Percentiles rank a stretch among this genome's conserved stretches.
phyloP scores from a whole-genome alignment of 2,329 filamentous ascomycete species.

The Apiospora pterosperma region DNA sequence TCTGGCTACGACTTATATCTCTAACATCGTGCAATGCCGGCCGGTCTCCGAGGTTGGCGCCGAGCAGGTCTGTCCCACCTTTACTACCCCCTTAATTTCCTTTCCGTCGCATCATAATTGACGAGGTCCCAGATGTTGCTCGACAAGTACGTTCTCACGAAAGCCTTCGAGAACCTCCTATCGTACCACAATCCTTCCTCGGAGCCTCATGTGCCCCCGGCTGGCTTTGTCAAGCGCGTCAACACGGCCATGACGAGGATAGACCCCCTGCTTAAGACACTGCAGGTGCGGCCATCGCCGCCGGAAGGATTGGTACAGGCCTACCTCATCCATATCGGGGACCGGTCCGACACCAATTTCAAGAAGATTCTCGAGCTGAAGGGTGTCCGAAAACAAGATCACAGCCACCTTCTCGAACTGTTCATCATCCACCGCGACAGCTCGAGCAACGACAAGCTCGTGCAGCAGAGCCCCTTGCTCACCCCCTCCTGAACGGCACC shows the following conservation, averaged over 20 bases:
- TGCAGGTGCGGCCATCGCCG: slow-evolving; percentile 88
- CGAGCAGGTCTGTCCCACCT: slow-evolving; percentile 62
- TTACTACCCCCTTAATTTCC: not conserved
- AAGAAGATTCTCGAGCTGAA: slow-evolving; percentile 94
- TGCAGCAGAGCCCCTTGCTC: slow-evolving; percentile 67
- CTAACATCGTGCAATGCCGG: slow-evolving; percentile 81
- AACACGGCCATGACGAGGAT: slow-evolving; percentile 80
- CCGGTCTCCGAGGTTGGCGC: slow-evolving; percentile 92
- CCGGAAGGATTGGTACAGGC: slow-evolving; percentile 94
- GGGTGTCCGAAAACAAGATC: slow-evolving; percentile 81
- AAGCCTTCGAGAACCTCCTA: slow-evolving; percentile 70
- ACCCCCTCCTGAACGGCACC: slow-evolving; percentile 57
- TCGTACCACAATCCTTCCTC: slow-evolving; percentile 53
- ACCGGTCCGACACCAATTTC: slow-evolving; percentile 93
- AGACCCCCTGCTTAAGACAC: slow-evolving; percentile 89
- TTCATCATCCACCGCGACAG: slow-evolving; percentile 79
- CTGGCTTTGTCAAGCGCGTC: slow-evolving; percentile 80
- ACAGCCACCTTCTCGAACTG: slow-evolving; percentile 78
- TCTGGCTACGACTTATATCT: slow-evolving; percentile 74
- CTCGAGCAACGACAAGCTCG: slow-evolving; percentile 64
- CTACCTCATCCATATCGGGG: slow-evolving; percentile 94
- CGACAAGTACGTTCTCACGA: slow-evolving; percentile 87
- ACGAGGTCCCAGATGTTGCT: slow-evolving; percentile 71
- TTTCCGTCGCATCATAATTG: slow-evolving; percentile 13
- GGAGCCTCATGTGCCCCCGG: slow-evolving; percentile 37